Conservation (phyloP, 495 filamentous ascomycete genomes). For the Trichoderma asperelloides region DNA sequence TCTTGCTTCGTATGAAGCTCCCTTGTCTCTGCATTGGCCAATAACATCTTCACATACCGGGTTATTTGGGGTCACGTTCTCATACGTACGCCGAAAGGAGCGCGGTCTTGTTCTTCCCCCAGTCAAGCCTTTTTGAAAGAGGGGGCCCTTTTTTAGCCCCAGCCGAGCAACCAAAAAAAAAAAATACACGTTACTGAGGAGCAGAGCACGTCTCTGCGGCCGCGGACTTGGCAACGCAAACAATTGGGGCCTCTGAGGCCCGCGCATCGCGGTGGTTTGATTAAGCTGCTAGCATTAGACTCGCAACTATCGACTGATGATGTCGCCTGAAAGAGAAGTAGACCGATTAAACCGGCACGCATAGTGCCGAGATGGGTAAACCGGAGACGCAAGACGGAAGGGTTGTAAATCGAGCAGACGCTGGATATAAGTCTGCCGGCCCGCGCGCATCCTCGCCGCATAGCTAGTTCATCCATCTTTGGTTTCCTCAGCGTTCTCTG, state of each 20-base stretch:
- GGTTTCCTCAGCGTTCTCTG: not conserved
- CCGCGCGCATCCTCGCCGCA: not conserved
- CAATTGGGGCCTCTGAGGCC: not conserved
- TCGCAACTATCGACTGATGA: not conserved
- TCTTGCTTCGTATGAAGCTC: not conserved
- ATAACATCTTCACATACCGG: not conserved
- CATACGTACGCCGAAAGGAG: not conserved
- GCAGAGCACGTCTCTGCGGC: not conserved
- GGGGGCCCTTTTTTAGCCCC: not conserved
- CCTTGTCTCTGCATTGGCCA: not conserved
- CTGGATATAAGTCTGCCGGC: not conserved
- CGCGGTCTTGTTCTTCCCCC: not conserved
- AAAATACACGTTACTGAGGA: not conserved
- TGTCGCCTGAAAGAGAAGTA: not conserved
- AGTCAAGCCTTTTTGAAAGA: not conserved
- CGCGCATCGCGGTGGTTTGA: not conserved
- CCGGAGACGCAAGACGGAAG: not conserved
- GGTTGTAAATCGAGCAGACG: not conserved
- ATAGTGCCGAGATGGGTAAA: not conserved
- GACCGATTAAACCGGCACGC: not conserved
- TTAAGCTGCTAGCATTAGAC: not conserved
- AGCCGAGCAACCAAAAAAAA: not conserved
- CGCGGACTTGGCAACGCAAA: not conserved
- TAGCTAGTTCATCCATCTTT: not conserved
- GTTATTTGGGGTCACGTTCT: not conserved